These are phyloP conservation scores for Rhizopogon rudus DNA, from an alignment of 768 basidiomycete genomes.

Conservation along the genomic window DNA sequence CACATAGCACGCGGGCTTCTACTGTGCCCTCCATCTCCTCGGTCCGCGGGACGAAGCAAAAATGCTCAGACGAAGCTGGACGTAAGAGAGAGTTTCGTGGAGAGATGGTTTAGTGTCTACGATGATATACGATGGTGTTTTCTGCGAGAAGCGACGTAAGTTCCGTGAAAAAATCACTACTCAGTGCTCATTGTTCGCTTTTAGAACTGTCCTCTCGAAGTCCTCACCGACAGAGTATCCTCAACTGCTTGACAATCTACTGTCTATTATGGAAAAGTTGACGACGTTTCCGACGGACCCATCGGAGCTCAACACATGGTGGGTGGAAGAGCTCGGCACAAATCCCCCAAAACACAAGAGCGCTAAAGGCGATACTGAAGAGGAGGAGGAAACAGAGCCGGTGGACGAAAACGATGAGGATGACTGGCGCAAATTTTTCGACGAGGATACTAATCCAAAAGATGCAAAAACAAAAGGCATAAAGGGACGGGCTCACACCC, in stretches of 20 bases:
- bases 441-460: slow-evolving; percentile 45
- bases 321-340: slow-evolving; percentile 62
- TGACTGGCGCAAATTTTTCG: slow-evolving; percentile 85
- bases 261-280: slow-evolving; percentile 63
- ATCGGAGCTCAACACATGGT: slow-evolving; percentile 71
- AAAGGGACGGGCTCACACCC: slow-evolving; percentile 47
- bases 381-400: slow-evolving; percentile 28
- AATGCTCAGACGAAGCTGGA: slow-evolving; percentile 46
- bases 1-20: slow-evolving; percentile 58
- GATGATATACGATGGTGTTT: slow-evolving; percentile 91
- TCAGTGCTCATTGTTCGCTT: neutral
- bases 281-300: slow-evolving; percentile 69
- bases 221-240: slow-evolving; percentile 27
- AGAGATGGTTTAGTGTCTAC: slow-evolving; percentile 70
- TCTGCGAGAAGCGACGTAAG: slow-evolving; percentile 71
- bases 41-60: slow-evolving; percentile 13
- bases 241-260: slow-evolving; percentile 44
- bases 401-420: slow-evolving; percentile 39
- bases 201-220: slow-evolving; percentile 21
- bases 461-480: slow-evolving; percentile 33
- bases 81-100: slow-evolving; percentile 58
- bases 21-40: slow-evolving; percentile 50
- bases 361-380: slow-evolving; percentile 34
- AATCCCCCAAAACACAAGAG: slow-evolving; percentile 51
- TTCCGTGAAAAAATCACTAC: neutral